Evolutionary conservation across 148 eudicot species (phyloP).

Genomic region (Rhododendron simsii): DNA sequence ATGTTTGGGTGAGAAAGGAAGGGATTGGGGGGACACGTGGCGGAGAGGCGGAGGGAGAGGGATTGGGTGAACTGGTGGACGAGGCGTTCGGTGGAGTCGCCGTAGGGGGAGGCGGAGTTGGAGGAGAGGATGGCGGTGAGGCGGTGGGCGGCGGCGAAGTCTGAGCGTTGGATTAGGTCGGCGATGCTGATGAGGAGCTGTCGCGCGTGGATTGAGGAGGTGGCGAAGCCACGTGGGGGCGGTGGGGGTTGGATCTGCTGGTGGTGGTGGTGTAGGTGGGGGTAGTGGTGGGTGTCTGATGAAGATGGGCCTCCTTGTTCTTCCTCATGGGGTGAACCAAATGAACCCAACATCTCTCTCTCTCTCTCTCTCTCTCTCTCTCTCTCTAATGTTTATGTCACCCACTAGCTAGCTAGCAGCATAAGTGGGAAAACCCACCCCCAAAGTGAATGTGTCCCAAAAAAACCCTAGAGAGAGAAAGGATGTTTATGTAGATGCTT

Average conservation of each 20-base stretch:
- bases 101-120: slow-evolving; percentile 43
- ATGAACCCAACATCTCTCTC: slow-evolving; percentile 25
- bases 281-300: slow-evolving; percentile 8
- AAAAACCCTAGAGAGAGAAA: slow-evolving; percentile 16
- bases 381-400: not conserved
- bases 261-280: slow-evolving; percentile 12
- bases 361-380: not conserved
- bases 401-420: not conserved
- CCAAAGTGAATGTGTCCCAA: not conserved
- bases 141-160: slow-evolving; percentile 65
- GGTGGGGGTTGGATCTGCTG: slow-evolving; percentile 11
- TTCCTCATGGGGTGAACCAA: slow-evolving; percentile 24
- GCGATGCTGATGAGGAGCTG: slow-evolving; percentile 68
- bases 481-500: not conserved
- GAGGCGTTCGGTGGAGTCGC: slow-evolving; percentile 69
- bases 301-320: slow-evolving; percentile 19
- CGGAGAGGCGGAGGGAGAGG: slow-evolving; percentile 45
- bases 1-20: not conserved
- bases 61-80: slow-evolving; percentile 60
- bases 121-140: slow-evolving; percentile 51
- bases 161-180: slow-evolving; percentile 53
- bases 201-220: slow-evolving; percentile 45
- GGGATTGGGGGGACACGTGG: slow-evolving; percentile 15
- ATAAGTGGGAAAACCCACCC: not conserved
- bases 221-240: not conserved